phyloP scores from a whole-genome alignment of 495 filamentous ascomycete genomes.

The Aspergillus ellipticus region DNA sequence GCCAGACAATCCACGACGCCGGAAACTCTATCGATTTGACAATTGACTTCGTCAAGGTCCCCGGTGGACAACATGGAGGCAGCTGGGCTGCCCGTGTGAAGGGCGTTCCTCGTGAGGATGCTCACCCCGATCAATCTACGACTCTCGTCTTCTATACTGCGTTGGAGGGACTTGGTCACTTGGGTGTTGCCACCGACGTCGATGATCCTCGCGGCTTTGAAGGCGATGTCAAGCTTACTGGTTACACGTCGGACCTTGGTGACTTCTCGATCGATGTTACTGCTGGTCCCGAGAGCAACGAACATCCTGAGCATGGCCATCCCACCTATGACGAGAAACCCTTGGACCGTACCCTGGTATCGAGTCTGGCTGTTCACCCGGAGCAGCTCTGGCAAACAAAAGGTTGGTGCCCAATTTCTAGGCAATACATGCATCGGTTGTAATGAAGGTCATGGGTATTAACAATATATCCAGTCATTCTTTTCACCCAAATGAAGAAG shows the following conservation, averaged over 20 bases:
- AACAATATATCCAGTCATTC: conserved; percentile 40
- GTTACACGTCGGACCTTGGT: conserved; percentile 71
- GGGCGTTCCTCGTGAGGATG: conserved; percentile 71
- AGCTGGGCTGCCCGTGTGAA: conserved; percentile 89
- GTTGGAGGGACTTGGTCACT: conserved; percentile 69
- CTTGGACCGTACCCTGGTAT: conserved; percentile 69
- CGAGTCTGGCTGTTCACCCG: conserved; percentile 62
- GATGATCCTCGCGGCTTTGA: conserved; percentile 58
- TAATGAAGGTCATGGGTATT: background rate
- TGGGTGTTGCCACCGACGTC: conserved; percentile 54
- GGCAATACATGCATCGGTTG: background rate
- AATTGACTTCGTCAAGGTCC: conserved; percentile 89
- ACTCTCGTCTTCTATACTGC: conserved; percentile 76
- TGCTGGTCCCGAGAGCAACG: conserved; percentile 58
- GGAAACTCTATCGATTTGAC: conserved; percentile 85
- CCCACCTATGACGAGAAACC: conserved; percentile 67
- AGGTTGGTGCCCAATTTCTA: conserved; percentile 32
- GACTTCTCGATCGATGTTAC: conserved; percentile 81
- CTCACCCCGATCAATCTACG: conserved; percentile 60
- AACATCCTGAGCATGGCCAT: conserved; percentile 58
- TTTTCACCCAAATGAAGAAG: conserved; percentile 75
- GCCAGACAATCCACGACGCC: conserved; percentile 84
- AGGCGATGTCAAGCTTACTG: conserved; percentile 70
- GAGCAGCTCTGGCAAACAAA: conserved; percentile 85
- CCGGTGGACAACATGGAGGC: conserved; percentile 82